Evolutionary conservation across 441 rosid genomes (phyloP), one percentile per base, ranked within the genome.

Genomic region (Croton laevigatus): DNA sequence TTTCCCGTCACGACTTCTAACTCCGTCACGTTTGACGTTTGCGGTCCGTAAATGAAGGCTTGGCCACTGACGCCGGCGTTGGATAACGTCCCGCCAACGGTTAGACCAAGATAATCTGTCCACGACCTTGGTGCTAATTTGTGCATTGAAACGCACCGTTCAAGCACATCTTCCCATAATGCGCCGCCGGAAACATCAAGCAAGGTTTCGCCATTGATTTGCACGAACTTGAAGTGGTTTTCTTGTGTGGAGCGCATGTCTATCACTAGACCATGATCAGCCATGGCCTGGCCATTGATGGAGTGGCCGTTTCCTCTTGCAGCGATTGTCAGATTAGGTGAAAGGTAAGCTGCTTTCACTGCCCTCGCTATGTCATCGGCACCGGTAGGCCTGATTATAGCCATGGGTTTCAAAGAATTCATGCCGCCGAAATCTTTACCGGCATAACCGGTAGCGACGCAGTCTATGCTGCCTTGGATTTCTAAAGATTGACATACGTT

Each of bases 1-100:
- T 81, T 88, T 10, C 97, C 98, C 0, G 95, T 91, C 0, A 91
- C 91, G 32, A 94, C 95, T 42, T 91, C 98, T 66, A 94, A 73
- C 79, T 94, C 97, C 80, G 87, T 76, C 12, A 91, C 97, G 90
- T 94, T 91, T 5, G 85, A 75, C 61, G 89, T 80, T 69, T 94
- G 98, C 3, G 98, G 98, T 51, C 98, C 98, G 75, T 77, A 81
- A 81, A 89, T 95, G 90, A 91, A 94, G 34, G 97, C 60, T 78
- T 94, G 98, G 44, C 98, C 98, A 73, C 98, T 91, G 8, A 94
- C 87, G 40, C 98, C 98, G 44, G 97, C 98, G 84, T 94, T 94
- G 6, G 98, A 94, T 61, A 94, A 65, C 63, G 98, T 94, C 70
- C 98, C 98, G 0, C 98, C 98, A 0, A 94, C 98, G 48, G 98